phyloP scores from a whole-genome alignment of 2,329 filamentous ascomycete species.

The Phialophora verrucosa region DNA sequence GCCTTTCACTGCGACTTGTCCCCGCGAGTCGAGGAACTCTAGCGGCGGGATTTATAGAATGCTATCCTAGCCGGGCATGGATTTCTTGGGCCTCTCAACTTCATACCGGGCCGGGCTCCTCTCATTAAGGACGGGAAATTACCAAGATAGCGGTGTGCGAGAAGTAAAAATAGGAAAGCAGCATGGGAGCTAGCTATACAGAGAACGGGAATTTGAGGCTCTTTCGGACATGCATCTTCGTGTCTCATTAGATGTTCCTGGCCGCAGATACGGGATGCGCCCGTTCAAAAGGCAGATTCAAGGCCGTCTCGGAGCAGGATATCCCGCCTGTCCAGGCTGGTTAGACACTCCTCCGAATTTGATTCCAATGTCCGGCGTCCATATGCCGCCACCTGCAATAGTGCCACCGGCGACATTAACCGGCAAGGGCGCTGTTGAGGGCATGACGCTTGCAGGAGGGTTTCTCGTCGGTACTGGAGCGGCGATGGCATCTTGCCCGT shows the following conservation, averaged over 20 bases:
- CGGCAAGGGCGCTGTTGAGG: conserved; percentile 44
- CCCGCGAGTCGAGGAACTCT: background rate
- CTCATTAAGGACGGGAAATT: background rate
- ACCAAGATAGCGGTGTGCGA: background rate
- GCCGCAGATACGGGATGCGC: background rate
- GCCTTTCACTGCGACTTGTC: background rate
- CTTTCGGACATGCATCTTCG: background rate
- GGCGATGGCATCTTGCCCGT: conserved; percentile 45
- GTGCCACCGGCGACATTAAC: conserved; percentile 38
- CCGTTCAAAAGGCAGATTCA: background rate
- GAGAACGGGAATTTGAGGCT: background rate
- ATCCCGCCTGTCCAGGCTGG: conserved; percentile 35
- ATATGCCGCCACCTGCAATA: conserved; percentile 60
- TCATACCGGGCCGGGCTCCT: background rate
- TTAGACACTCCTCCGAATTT: conserved; percentile 65
- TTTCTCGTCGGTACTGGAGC: conserved; percentile 56
- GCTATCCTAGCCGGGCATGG: too few species aligned
- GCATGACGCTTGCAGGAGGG: conserved; percentile 58
- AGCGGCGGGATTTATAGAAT: too few species aligned
- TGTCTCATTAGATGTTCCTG: background rate
- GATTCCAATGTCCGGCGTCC: conserved; percentile 82
- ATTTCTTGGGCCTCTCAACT: background rate
- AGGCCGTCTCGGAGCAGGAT: conserved; percentile 28
- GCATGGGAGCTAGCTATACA: background rate
- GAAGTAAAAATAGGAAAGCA: background rate